phyloP scores from a whole-genome alignment of 2,329 filamentous ascomycete species.

The Thielaviopsis euricoi region DNA sequence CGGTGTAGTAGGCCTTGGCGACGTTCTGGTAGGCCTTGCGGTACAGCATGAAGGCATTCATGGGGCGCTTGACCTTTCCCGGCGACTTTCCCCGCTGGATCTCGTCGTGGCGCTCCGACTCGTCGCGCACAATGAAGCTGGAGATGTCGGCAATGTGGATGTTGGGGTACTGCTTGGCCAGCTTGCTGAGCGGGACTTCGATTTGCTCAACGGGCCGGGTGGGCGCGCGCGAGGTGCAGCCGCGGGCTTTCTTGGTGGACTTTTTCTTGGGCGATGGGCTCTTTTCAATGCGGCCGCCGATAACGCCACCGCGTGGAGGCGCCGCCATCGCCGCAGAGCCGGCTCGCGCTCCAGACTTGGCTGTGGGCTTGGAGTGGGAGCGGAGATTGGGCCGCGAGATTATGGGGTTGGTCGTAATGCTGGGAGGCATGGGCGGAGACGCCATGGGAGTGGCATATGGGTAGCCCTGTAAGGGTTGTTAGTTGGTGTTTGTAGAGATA shows the following conservation, averaged over 20 bases:
- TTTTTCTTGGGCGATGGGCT: conserved; percentile 14
- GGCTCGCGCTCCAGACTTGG: neutral
- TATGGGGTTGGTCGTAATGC: neutral
- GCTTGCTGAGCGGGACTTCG: conserved; percentile 50
- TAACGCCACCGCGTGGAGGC: neutral
- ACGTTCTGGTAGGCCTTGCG: conserved; percentile 81
- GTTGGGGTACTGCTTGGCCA: conserved; percentile 45
- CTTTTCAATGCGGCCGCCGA: conserved; percentile 9
- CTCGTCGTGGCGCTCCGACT: conserved; percentile 49
- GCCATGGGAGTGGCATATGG: conserved; percentile 10
- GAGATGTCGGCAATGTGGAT: conserved; percentile 64
- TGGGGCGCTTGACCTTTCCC: conserved; percentile 74
- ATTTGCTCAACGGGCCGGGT: conserved; percentile 33
- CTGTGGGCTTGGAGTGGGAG: neutral
- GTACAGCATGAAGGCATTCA: conserved; percentile 98
- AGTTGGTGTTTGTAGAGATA: neutral
- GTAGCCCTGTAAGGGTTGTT: neutral
- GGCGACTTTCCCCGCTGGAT: conserved; percentile 48
- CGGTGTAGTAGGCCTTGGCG: conserved; percentile 61
- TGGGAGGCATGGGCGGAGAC: conserved; percentile 3
- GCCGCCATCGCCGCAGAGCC: too few species aligned
- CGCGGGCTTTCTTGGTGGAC: conserved; percentile 14
- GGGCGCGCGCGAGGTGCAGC: conserved; percentile 16
- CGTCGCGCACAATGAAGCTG: conserved; percentile 56
- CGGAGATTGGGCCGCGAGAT: conserved; percentile 6